Evolutionary conservation across 495 filamentous ascomycete genomes (phyloP), one percentile per base, ranked within the genome.

Genomic region (Paragyromitra xinjiangensis): DNA sequence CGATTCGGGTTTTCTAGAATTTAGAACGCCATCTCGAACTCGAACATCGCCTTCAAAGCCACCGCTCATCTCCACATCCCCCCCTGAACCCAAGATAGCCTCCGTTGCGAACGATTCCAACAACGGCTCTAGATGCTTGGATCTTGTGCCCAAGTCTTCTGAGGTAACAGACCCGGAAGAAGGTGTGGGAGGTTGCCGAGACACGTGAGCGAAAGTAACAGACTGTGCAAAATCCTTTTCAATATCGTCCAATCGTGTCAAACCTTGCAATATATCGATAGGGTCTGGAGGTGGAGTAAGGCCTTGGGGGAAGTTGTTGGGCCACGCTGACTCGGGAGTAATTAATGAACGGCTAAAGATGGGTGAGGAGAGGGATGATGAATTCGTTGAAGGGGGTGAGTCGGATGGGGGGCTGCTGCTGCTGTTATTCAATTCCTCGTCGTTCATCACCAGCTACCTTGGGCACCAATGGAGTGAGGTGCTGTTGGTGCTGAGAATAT

Each of bases 221-320:
- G 68, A 64, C 11, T 73, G 69, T 26, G 51, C 19, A 34, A 77
- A 77, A 61, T 71, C 61, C 51, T 61, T 56, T 56, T 65, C 74
- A 24, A 73, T 73, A 65, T 66, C 74, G 22, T 50, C 69, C 37
- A 73, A 64, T 59, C 53, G 22, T 65, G 75, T 29, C 24, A 79
- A 61, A 26, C 45, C 29, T 22, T 77, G 61, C 37, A 66, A 48
- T 63, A 34, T 78, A 77, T 79, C 77, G 3, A 66, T 59, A 55
- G 65, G 69, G 26, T 79, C 77, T 79, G 77, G 77, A 66, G 77
- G 77, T 37, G 77, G 77, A 45, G 77, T 79, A 19, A 79, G 69
- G 40, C 77, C 74, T 65, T 79, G 74, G 7, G 77, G 67, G 61
- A 79, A 78, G 68, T 73, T 44, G 67, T 62, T 72, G 44, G 66